These are phyloP conservation scores for Zygosaccharomyces lentus DNA, from an alignment of 805 yeast species.

Conservation along the genomic window DNA sequence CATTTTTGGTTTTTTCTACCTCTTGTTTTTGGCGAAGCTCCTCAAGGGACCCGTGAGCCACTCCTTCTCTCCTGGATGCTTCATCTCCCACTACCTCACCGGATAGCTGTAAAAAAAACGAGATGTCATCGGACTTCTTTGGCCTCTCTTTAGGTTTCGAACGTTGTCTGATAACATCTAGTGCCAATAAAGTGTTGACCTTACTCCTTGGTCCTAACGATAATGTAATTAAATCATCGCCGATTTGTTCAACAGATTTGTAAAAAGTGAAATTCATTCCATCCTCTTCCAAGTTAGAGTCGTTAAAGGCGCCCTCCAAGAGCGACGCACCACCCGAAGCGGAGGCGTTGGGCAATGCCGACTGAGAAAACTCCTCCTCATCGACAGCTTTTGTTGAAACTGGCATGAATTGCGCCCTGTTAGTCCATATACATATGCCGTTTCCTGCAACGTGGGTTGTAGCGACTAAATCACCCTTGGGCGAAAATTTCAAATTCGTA, in stretches of 20 bases:
- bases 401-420: constrained; percentile 75
- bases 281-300: constrained; percentile 32
- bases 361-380: constrained; percentile 63
- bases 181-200: constrained; percentile 69
- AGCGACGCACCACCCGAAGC: constrained; percentile 72
- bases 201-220: constrained; percentile 74
- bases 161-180: constrained; percentile 80
- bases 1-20: constrained; percentile 16
- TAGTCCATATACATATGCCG: constrained; percentile 91
- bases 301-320: constrained; percentile 73
- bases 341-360: constrained; percentile 67
- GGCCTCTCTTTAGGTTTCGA: constrained; percentile 89
- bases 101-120: constrained; percentile 70
- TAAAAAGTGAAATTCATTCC: constrained; percentile 37
- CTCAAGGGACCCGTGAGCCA: constrained; percentile 23
- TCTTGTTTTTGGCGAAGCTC: constrained; percentile 15
- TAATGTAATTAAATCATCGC: constrained; percentile 60
- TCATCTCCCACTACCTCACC: constrained; percentile 70
- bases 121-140: constrained; percentile 73
- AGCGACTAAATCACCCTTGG: constrained; percentile 84
- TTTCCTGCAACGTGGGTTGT: constrained; percentile 87
- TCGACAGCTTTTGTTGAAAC: constrained; percentile 71
- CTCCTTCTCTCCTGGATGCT: constrained; percentile 44
- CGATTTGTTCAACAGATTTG: constrained; percentile 59
- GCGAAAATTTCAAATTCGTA: constrained; percentile 74